Percentiles rank a stretch among this genome's conserved stretches.
These are phyloP conservation scores for Anisodus acutangulus DNA, from an alignment of 257 asterid species.

Conservation along the genomic window DNA sequence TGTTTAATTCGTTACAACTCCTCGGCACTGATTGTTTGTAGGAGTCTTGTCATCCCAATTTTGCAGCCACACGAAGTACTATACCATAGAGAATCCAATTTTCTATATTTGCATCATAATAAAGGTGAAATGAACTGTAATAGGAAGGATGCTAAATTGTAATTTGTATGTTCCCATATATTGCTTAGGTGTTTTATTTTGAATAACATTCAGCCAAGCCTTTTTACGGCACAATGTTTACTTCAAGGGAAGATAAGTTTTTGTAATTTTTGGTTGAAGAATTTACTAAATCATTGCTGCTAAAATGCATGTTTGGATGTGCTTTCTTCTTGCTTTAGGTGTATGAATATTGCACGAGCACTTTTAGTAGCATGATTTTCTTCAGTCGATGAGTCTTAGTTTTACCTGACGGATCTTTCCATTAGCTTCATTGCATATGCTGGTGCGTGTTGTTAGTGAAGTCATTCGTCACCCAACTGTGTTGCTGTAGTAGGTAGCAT, in stretches of 20 bases:
- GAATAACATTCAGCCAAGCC: not conserved
- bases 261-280: not conserved
- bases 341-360: not conserved
- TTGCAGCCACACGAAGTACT: not conserved
- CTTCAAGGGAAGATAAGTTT: not conserved
- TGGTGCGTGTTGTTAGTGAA: not conserved
- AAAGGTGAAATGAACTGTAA: not conserved
- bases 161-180: not conserved
- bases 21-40: not conserved
- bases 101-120: slow-evolving; percentile 10
- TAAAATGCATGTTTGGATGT: not conserved
- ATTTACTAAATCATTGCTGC: not conserved
- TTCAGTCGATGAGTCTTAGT: not conserved
- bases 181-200: not conserved
- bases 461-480: not conserved
- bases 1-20: slow-evolving; percentile 17
- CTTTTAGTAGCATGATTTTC: not conserved
- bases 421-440: not conserved
- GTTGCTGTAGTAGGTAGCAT: not conserved
- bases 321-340: not conserved
- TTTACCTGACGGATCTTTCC: not conserved
- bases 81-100: not conserved
- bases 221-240: not conserved
- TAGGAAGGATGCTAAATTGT: not conserved
- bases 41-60: not conserved